Base-by-base conservation (phyloP, 192 early-diverging fungal species). In the Entomortierella parvispora region DNA sequence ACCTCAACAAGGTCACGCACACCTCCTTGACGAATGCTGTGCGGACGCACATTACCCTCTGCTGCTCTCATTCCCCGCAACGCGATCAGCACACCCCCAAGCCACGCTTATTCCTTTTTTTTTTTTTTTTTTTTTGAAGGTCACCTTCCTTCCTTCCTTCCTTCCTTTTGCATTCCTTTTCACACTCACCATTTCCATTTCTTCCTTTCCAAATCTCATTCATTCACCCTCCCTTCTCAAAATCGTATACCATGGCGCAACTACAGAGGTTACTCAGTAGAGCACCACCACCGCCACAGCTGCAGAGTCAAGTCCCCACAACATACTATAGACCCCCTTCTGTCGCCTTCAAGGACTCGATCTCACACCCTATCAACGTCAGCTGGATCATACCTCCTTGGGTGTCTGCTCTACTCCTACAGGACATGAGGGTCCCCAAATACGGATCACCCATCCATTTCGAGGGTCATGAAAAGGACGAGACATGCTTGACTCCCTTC, bases 381-480 rank as follows among this genome's bases (percentile, higher is more conserved):
- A 77, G 74, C 55, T 77, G 74, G 74, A 77, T 77, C 54, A 77
- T 77, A 48, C 74, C 74, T 37, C 65, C 74, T 22, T 77, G 74
- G 74, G 50, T 77, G 40, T 22, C 15, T 25, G 65, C 65, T n/a
- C 42, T 77, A 7, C 65, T 77, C 18, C 44, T 64, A n/a, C 42
- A 77, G 42, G 60, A 77, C 45, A 58, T 77, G 65, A 42, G 40
- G 0, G 61, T 77, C 20, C 74, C 74, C 25, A 54, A 45, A 17
- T 52, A 57, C 18, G 15, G 34, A 5, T 40, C 37, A 9, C 37
- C 37, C 5, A 40, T 40, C 37, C 37, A 40, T 12, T 40, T n/a
- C n/a, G n/a, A 40, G 5, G 37, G 37, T 12, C 37, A 40, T 9
- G 37, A 40, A 40, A 40, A 12, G 37, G 37, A 40, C 37, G 37